These are phyloP conservation scores for Polygonum maritimum DNA, from an alignment of 148 eudicot genomes.

Conservation along the genomic window DNA sequence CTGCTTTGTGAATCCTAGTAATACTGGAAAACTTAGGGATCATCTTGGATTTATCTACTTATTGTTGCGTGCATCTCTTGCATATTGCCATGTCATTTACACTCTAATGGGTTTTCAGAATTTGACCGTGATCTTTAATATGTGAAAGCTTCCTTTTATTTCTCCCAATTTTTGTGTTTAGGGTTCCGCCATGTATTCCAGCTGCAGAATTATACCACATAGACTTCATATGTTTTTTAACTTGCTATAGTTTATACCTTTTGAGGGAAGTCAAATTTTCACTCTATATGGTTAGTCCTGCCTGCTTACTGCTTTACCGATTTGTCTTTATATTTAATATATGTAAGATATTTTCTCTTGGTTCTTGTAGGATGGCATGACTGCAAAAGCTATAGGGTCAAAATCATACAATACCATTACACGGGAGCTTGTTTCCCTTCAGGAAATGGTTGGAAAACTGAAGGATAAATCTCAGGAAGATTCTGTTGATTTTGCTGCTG, in stretches of 20 bases:
- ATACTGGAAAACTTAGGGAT: not conserved
- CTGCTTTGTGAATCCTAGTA: not conserved
- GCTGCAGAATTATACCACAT: not conserved
- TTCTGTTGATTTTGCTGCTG: slow-evolving; percentile 84
- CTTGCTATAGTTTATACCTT: not conserved
- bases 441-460: slow-evolving; percentile 25
- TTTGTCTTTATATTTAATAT: not conserved
- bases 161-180: not conserved
- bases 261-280: not conserved
- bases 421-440: slow-evolving; percentile 85
- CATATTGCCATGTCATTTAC: not conserved
- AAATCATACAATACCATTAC: slow-evolving; percentile 82
- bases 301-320: not conserved
- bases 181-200: not conserved
- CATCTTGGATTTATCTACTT: not conserved
- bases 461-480: slow-evolving; percentile 52
- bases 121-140: not conserved
- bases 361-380: slow-evolving; percentile 56
- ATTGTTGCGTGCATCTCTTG: not conserved
- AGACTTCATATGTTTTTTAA: not conserved
- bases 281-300: not conserved
- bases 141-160: not conserved
- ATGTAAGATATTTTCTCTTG: slow-evolving; percentile 12
- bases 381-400: slow-evolving; percentile 62
- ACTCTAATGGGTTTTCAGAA: not conserved